These are phyloP conservation scores for Blastobotrys terrestris DNA, from an alignment of 805 yeast genomes.

Conservation along the genomic window DNA sequence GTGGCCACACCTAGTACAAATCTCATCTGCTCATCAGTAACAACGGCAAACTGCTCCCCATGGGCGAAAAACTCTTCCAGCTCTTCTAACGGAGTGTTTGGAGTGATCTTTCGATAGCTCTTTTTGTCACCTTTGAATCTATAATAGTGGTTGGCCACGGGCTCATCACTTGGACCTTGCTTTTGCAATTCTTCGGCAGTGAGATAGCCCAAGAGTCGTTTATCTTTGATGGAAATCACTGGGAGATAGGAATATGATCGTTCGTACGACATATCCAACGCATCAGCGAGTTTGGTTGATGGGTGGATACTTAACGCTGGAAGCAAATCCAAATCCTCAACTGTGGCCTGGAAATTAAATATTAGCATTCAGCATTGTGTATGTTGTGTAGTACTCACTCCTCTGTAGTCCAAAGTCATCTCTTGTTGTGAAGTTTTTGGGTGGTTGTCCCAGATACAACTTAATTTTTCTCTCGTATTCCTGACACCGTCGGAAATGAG, in stretches of 20 bases:
- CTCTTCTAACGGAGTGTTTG: conserved; percentile 48
- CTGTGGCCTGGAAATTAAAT: conserved; percentile 36
- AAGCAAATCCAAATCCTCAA: conserved; percentile 53
- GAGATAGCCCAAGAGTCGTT: conserved; percentile 46
- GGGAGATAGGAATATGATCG: conserved; percentile 49
- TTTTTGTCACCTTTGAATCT: conserved; percentile 22
- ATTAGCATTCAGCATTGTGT: neutral
- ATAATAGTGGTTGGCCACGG: conserved; percentile 30
- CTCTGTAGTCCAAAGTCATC: conserved; percentile 22
- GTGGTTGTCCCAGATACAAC: neutral
- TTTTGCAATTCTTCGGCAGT: conserved; percentile 36
- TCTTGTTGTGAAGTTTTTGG: too few relatives aligned
- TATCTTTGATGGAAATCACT: conserved; percentile 42
- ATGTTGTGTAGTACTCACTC: conserved; percentile 17
- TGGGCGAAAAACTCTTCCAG: conserved; percentile 44
- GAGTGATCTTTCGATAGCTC: conserved; percentile 41
- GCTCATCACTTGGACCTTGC: conserved; percentile 17
- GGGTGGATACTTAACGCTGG: conserved; percentile 53
- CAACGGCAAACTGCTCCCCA: conserved; percentile 50
- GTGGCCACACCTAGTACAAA: conserved; percentile 57
- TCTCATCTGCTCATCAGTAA: conserved; percentile 46
- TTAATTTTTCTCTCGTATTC: neutral
- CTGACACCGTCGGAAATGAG: neutral
- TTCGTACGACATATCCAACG: conserved; percentile 51
- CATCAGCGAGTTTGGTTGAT: conserved; percentile 40